phyloP scores from a whole-genome alignment of 1,284 basidiomycete species.

The Porogramme epimiltina region DNA sequence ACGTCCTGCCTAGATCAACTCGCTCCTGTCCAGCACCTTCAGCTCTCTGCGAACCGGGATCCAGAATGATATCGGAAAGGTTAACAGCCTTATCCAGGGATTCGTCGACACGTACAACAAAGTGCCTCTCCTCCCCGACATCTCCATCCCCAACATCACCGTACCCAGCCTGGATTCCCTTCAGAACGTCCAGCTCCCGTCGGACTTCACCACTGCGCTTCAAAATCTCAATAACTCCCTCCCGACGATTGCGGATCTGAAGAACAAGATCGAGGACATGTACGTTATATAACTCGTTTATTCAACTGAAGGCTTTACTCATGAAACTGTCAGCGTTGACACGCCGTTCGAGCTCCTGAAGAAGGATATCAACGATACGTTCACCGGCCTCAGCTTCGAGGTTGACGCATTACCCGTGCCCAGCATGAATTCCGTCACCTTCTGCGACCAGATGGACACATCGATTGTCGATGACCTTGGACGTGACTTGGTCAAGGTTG shows the following conservation, averaged over 20 bases:
- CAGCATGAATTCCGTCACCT: slow-evolving; percentile 58
- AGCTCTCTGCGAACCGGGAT: slow-evolving; percentile 64
- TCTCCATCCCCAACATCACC: slow-evolving; percentile 36
- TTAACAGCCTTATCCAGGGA: slow-evolving; percentile 45
- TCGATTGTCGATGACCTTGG: slow-evolving; percentile 85
- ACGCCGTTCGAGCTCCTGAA: slow-evolving; percentile 86
- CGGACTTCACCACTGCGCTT: slow-evolving; percentile 76
- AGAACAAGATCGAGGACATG: slow-evolving; percentile 73
- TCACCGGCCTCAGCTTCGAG: slow-evolving; percentile 70
- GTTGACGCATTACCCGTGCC: slow-evolving; percentile 76
- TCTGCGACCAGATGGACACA: slow-evolving; percentile 80
- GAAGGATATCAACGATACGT: slow-evolving; percentile 85
- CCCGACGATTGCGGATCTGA: slow-evolving; percentile 79
- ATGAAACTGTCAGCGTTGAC: slow-evolving; percentile 56
- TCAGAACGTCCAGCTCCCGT: slow-evolving; percentile 81
- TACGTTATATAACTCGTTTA: slow-evolving; percentile 50
- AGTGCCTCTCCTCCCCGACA: too few species aligned
- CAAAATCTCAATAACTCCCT: slow-evolving; percentile 78
- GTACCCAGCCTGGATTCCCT: slow-evolving; percentile 75
- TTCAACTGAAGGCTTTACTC: slow-evolving; percentile 16
- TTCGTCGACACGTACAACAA: too few species aligned
- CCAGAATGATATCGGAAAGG: slow-evolving; percentile 66
- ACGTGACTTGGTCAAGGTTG: slow-evolving; percentile 71
- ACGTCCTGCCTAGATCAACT: slow-evolving; percentile 59
- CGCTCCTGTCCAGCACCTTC: slow-evolving; percentile 64